These are phyloP conservation scores for Podospora comata DNA, from an alignment of 495 filamentous ascomycete genomes.

Conservation along the genomic window DNA sequence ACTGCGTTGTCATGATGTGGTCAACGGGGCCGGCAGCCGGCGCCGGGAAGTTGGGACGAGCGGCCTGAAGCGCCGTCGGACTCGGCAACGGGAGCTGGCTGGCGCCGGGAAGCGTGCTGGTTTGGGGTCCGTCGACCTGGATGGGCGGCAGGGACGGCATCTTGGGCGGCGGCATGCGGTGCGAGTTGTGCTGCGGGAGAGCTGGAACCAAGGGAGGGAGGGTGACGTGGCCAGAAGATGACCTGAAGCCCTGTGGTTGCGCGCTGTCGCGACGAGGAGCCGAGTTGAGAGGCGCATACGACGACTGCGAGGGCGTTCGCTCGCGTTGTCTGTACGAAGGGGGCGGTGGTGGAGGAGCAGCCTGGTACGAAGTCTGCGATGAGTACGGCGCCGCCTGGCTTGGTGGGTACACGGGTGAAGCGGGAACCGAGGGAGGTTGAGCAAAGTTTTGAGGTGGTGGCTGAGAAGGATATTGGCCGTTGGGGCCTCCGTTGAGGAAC, in stretches of 20 bases:
- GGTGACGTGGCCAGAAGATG: conserved; percentile 11
- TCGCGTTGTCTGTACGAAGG: conserved; percentile 33
- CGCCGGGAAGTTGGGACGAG: not conserved
- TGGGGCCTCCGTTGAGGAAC: conserved; percentile 32
- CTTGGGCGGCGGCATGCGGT: conserved; percentile 12
- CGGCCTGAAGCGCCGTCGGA: conserved; percentile 9
- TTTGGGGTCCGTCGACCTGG: conserved; percentile 14
- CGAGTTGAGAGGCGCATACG: conserved; percentile 29
- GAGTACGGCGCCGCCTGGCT: conserved; percentile 23
- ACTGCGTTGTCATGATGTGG: conserved; percentile 16
- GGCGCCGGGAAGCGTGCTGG: not conserved
- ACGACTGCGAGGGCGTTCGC: conserved; percentile 28
- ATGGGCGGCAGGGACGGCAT: conserved; percentile 23
- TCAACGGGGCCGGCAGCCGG: conserved; percentile 15
- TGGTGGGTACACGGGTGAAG: conserved; percentile 42
- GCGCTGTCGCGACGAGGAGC: conserved; percentile 29
- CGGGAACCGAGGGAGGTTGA: conserved; percentile 46
- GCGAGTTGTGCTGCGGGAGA: conserved; percentile 7
- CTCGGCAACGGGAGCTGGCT: conserved; percentile 21
- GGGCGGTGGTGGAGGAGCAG: conserved; percentile 42
- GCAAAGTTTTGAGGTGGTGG: conserved; percentile 36
- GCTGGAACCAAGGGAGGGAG: conserved; percentile 21
- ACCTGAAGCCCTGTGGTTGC: conserved; percentile 19
- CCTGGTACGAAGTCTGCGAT: conserved; percentile 33
- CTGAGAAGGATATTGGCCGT: conserved; percentile 32